Evolutionary conservation across 1,284 basidiomycete genomes (phyloP).

Genomic region (Ceratobasidium sp.): DNA sequence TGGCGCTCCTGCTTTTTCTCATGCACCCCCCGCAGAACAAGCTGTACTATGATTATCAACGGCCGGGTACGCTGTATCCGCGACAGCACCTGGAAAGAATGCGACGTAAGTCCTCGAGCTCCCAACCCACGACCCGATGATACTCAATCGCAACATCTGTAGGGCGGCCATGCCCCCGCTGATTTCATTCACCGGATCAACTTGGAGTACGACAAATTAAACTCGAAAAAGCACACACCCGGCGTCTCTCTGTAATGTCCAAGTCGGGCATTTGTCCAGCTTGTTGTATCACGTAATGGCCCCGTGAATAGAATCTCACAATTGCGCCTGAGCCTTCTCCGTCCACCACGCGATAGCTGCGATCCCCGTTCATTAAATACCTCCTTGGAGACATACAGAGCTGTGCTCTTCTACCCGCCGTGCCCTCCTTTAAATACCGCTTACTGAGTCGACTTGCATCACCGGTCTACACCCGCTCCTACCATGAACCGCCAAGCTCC

Average conservation of each 20-base stretch:
- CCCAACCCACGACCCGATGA: slow-evolving; percentile 40
- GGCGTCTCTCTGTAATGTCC: slow-evolving; percentile 10
- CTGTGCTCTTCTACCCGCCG: background rate
- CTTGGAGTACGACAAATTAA: slow-evolving; percentile 76
- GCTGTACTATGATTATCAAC: slow-evolving; percentile 86
- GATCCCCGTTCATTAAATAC: slow-evolving; percentile 37
- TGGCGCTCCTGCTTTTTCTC: background rate
- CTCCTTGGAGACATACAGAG: background rate
- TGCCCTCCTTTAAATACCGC: slow-evolving; percentile 16
- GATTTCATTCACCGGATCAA: slow-evolving; percentile 87
- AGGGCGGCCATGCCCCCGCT: slow-evolving; percentile 79
- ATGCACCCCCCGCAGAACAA: slow-evolving; percentile 67
- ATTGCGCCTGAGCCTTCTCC: slow-evolving; percentile 27
- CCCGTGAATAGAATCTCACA: slow-evolving; percentile 27
- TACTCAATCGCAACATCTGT: slow-evolving; percentile 45
- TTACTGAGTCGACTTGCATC: background rate
- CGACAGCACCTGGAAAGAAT: slow-evolving; percentile 83
- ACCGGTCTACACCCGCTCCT: background rate
- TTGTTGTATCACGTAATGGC: slow-evolving; percentile 34
- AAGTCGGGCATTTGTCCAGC: background rate
- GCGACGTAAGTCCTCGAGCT: slow-evolving; percentile 72
- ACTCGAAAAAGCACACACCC: slow-evolving; percentile 54
- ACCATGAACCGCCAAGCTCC: slow-evolving; percentile 30
- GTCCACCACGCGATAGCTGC: slow-evolving; percentile 31
- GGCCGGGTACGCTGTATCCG: slow-evolving; percentile 78